Evolutionary conservation across 257 asterid genomes (phyloP), one percentile per base, ranked within the genome.

Genomic region (Datura wrightii): DNA sequence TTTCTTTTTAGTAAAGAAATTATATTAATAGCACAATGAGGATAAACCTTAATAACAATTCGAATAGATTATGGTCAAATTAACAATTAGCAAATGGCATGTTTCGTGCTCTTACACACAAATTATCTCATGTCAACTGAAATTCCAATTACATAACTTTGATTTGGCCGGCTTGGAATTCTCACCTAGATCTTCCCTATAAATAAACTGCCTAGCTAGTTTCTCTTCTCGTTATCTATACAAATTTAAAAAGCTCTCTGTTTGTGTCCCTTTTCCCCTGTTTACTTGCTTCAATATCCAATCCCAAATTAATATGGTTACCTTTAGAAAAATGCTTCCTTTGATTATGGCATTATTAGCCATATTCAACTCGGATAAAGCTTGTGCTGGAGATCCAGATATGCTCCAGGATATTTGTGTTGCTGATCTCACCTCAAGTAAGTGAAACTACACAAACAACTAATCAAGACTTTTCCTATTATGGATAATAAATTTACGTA

Each of bases 341-440:
- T 74, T 39, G 72, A 50, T 65, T 56, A 44, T 85, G 60, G 48
- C 82, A 48, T 31, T 79, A 16, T 60, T 84, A 5, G 36, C 87
- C 83, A 74, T 24, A 24, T 24, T 74, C 56, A 82, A 24, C 15
- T 53, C 52, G 8, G 11, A 80, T 80, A 72, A 8, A 37, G 88
- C 84, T 86, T 84, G 59, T 65, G 92, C 91, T 0, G 63, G 79
- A 5, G 95, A 92, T 87, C 93, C 94, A 8, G 95, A 92, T 54
- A 16, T 80, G 88, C 94, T 92, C 59, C 95, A 92, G 74, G 95
- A 92, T 80, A 14, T 91, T 24, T 92, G 95, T 78, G 95, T 91
- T 82, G 94, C 95, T 86, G 95, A 92, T 88, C 92, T 89, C 81
- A 79, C 83, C 72, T 92, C 95, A 79, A 86, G 94, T 92, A 86